Conservation (phyloP, 805 yeast species). For the Gaillardinia entomophila region DNA sequence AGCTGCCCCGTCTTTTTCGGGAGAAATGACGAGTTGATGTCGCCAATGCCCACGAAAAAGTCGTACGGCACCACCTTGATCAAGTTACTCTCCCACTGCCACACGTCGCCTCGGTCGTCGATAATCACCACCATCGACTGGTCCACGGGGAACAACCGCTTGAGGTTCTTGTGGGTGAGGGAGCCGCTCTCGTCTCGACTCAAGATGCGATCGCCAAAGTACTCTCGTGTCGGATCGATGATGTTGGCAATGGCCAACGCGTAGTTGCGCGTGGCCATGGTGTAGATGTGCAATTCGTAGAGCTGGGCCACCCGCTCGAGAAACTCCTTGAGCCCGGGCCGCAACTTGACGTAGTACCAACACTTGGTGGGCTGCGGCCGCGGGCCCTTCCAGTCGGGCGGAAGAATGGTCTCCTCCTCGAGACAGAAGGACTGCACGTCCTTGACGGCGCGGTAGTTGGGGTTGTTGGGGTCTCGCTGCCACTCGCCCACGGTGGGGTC, state of each 20-base stretch:
- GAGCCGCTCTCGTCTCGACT: slow-evolving; percentile 95
- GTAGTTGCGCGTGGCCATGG: slow-evolving; percentile 96
- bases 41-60: slow-evolving; percentile 96
- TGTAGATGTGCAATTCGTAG: slow-evolving; percentile 90
- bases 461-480: slow-evolving; percentile 81
- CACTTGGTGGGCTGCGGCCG: slow-evolving; percentile 55
- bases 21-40: slow-evolving; percentile 85
- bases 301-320: slow-evolving; percentile 54
- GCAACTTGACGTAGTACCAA: slow-evolving; percentile 86
- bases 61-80: slow-evolving; percentile 93
- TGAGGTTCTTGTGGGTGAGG: slow-evolving; percentile 79
- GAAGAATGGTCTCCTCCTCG: slow-evolving; percentile 65
- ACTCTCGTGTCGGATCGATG: slow-evolving; percentile 82
- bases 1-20: slow-evolving; percentile 66
- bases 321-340: slow-evolving; percentile 83
- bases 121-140: slow-evolving; percentile 95
- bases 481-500: slow-evolving; percentile 97
- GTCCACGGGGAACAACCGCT: slow-evolving; percentile 89
- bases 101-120: slow-evolving; percentile 97
- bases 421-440: slow-evolving; percentile 75
- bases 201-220: slow-evolving; percentile 86
- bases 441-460: slow-evolving; percentile 77
- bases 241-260: slow-evolving; percentile 85
- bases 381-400: slow-evolving; percentile 57
- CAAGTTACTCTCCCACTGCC: slow-evolving; percentile 94